A percentile compares a stretch with the other conserved stretches of the same genome.
Conservation (phyloP, 2,329 filamentous ascomycete genomes). For the Cladophialophora yegresii region DNA sequence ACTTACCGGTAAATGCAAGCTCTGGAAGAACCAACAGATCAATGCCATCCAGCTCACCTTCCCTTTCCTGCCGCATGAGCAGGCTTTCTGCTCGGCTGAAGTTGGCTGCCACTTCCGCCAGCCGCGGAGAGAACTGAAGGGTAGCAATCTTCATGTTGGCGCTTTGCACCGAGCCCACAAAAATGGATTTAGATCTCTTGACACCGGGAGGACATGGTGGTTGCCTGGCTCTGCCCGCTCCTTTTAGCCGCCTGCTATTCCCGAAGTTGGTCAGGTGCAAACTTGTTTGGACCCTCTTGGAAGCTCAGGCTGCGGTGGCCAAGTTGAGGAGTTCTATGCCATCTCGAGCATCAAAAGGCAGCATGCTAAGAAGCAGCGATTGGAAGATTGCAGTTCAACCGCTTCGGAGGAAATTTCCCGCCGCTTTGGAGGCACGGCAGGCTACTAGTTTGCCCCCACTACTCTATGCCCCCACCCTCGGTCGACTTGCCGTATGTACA, state of each 20-base stretch:
- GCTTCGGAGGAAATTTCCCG: neutral
- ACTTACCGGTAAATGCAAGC: conserved; percentile 61
- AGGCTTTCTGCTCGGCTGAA: conserved; percentile 49
- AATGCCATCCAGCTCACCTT: conserved; percentile 40
- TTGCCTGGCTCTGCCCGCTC: neutral
- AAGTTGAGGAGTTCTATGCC: neutral
- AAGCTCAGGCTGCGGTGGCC: neutral
- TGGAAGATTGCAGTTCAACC: neutral
- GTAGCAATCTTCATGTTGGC: conserved; percentile 50
- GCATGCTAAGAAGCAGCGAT: neutral
- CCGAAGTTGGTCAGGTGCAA: neutral
- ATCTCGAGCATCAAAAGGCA: neutral
- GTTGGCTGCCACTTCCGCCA: conserved; percentile 51
- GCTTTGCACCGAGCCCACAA: neutral
- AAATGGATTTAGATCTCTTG: neutral
- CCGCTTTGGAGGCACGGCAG: no score
- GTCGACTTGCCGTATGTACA: no score
- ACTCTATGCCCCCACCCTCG: no score
- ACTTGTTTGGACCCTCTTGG: neutral
- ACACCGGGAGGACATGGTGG: neutral
- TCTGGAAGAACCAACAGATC: conserved; percentile 65
- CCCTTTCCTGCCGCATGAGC: conserved; percentile 42
- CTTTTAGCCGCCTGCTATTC: neutral
- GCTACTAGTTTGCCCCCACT: no score
- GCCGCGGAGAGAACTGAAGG: conserved; percentile 48